These are phyloP conservation scores for Trichomonas gallinae DNA, from an alignment of 208 protist genomes.

Conservation along the genomic window DNA sequence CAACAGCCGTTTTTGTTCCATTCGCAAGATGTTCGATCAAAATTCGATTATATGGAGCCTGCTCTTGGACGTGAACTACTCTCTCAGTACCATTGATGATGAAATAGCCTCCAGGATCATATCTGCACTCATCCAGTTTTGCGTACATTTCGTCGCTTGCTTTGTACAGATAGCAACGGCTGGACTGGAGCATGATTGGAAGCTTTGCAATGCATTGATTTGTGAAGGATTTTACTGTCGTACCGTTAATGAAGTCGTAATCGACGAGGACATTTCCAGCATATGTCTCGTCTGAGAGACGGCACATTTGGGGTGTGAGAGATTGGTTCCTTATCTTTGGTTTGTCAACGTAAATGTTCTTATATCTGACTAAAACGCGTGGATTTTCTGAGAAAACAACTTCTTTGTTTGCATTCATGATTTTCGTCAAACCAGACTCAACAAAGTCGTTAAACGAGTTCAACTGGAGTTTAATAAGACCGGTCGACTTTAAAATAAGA, in stretches of 20 bases:
- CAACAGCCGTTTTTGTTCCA: constrained; percentile 42
- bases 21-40: constrained; percentile 63
- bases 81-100: constrained; percentile 96
- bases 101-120: constrained; percentile 98
- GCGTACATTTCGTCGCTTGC: constrained; percentile 65
- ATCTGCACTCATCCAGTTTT: constrained; percentile 82
- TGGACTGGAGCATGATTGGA: constrained; percentile 96
- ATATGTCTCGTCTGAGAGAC: neutral
- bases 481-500: neutral
- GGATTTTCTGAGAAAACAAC: constrained; percentile 1
- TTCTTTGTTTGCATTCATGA: neutral
- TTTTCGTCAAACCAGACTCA: neutral
- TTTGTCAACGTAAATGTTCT: neutral
- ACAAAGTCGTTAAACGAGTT: constrained; percentile 18
- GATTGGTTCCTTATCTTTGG: neutral
- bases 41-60: constrained; percentile 94
- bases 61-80: constrained; percentile 67
- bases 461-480: neutral
- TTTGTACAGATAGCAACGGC: constrained; percentile 59
- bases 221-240: constrained; percentile 22
- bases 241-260: neutral
- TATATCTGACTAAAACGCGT: neutral
- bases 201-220: constrained; percentile 64
- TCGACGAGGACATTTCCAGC: neutral
- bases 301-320: neutral